Percentiles rank a stretch among this genome's conserved stretches.
phyloP scores from a whole-genome alignment of 2,329 filamentous ascomycete genomes.

The Cytospora paraplurivora region DNA sequence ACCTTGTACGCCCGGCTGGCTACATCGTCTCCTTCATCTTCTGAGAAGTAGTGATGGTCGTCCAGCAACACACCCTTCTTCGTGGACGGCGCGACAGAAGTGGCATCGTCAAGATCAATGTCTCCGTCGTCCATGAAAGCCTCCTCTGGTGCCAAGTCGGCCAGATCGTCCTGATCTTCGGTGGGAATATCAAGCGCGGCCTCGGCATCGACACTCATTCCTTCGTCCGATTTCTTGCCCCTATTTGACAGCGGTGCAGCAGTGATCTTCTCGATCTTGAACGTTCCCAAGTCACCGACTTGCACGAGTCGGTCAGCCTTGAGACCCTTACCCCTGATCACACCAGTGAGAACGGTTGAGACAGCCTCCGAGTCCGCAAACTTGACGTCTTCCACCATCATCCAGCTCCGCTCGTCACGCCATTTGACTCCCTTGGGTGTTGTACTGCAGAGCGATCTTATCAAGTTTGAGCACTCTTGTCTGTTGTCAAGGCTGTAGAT shows the following conservation, averaged over 20 bases:
- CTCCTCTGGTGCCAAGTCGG: conserved; percentile 84
- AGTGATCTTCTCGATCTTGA: conserved; percentile 87
- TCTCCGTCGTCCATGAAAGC: conserved; percentile 67
- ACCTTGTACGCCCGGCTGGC: conserved; percentile 69
- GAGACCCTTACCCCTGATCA: conserved; percentile 80
- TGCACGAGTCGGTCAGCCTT: conserved; percentile 91
- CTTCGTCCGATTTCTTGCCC: conserved; percentile 61
- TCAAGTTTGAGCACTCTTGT: conserved; percentile 88
- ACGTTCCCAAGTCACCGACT: conserved; percentile 90
- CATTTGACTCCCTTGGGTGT: conserved; percentile 93
- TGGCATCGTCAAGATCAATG: conserved; percentile 40
- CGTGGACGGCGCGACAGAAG: conserved; percentile 49
- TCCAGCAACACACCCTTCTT: conserved; percentile 91
- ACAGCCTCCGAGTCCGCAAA: conserved; percentile 65
- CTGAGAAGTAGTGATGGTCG: conserved; percentile 97
- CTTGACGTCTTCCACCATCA: conserved; percentile 81
- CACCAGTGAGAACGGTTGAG: conserved; percentile 77
- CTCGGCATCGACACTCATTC: conserved; percentile 69
- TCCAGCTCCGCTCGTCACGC: conserved; percentile 95
- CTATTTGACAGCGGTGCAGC: conserved; percentile 68
- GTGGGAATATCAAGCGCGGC: conserved; percentile 70
- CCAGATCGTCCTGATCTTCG: conserved; percentile 80
- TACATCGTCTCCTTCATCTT: conserved; percentile 69
- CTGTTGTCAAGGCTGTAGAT: conserved; percentile 84
- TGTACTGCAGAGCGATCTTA: conserved; percentile 87